These are phyloP conservation scores for Penicillium soppii DNA, from an alignment of 495 filamentous ascomycete genomes.

Conservation along the genomic window DNA sequence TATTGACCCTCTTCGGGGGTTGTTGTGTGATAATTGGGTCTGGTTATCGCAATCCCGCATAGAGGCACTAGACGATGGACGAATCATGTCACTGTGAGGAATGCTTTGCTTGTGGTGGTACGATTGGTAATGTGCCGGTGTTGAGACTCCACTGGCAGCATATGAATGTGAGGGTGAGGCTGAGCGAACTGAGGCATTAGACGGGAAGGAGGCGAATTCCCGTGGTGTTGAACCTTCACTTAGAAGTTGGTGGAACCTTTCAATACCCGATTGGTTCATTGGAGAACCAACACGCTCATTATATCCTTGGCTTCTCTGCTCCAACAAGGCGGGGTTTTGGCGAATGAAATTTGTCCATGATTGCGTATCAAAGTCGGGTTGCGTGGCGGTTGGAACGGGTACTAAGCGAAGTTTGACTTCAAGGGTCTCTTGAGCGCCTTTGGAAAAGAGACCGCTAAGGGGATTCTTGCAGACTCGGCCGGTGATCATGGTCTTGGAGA, in stretches of 20 bases:
- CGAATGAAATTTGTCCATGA: constrained; percentile 66
- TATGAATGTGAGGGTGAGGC: constrained; percentile 39
- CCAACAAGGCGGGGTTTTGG: constrained; percentile 54
- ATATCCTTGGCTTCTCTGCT: constrained; percentile 28
- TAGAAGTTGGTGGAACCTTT: constrained; percentile 50
- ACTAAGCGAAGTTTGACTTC: constrained; percentile 92
- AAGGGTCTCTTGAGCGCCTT: constrained; percentile 81
- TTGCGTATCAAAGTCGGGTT: constrained; percentile 68
- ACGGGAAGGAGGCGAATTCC: constrained; percentile 34
- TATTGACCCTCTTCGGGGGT: constrained; percentile 35
- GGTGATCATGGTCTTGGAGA: constrained; percentile 75
- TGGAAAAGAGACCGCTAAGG: constrained; percentile 71
- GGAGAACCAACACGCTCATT: constrained; percentile 35
- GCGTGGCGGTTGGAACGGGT: constrained; percentile 72
- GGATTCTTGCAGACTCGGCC: constrained; percentile 86
- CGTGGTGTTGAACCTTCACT: constrained; percentile 46
- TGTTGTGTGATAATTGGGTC: constrained; percentile 24
- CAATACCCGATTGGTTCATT: constrained; percentile 55
- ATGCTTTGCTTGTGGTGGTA: constrained; percentile 19
- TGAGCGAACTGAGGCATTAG: constrained; percentile 33
- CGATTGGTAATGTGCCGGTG: constrained; percentile 28
- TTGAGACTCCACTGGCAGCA: constrained; percentile 37
- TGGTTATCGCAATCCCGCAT: constrained; percentile 40
- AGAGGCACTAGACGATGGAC: constrained; percentile 50
- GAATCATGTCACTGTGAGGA: constrained; percentile 34